Base-by-base conservation (phyloP, 208 protist species). In the Acanthamoeba quina region DNA sequence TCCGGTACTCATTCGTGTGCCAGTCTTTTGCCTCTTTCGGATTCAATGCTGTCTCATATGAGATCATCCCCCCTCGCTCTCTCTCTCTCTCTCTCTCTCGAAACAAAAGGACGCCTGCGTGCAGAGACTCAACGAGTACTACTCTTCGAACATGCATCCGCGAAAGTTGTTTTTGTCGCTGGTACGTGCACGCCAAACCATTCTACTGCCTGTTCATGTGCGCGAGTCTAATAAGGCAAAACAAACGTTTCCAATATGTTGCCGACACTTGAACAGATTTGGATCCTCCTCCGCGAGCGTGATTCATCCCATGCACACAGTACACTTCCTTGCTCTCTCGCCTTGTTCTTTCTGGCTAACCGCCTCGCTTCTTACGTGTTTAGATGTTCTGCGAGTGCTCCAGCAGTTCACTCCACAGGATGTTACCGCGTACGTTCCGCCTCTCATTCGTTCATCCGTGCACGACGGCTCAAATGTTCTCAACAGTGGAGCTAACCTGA, bases 271-370 rank as follows among this genome's bases (percentile, higher is more conserved):
- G 66, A 11, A 47, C 74, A 83, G 74, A 37, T 83, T 10, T 86
- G 78, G 78, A 54, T 86, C 29, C 19, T 86, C 49, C 78, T 86
- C 11, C 78, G 78, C 24, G 78, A 86, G 78, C 78, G 78, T n/a
- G 78, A 86, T 5, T 62, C 49, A 7, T 62, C 78, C 9, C 17
- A 54, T 26, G 78, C 49, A 34, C 41, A 26, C 26, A 86, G 78
- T 86, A 62, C 3, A 13, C 19, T 44, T 31, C 34, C 19, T 41
- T 41, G 6, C 26, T 31, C 19, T 74, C 29, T 0, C 19, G 10
- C 29, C 11, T 74, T 41, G 41, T 13, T 74, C 29, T 74, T n/a
- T 31, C 34, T 74, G 41, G 41, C 47, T 62, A 6, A 34, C 24
- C 19, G 58, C 29, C 11, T 62, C 29, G 41, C 6, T 62, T 21